Base-by-base conservation (phyloP, 495 filamentous ascomycete genomes). In the Daldinia vernicosa region DNA sequence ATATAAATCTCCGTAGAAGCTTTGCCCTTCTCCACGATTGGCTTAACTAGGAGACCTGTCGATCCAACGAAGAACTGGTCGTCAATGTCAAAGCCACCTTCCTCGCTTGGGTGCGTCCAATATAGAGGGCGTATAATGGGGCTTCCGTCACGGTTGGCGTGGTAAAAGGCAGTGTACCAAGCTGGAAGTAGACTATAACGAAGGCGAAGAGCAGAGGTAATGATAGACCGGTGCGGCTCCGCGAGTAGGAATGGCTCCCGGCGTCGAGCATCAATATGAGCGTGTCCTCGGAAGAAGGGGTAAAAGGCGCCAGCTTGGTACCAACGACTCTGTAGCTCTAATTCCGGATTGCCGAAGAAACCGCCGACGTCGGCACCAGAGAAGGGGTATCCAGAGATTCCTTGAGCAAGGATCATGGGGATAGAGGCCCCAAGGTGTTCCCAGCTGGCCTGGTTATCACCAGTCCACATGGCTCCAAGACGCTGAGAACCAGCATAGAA, bases 291-390 rank as follows among this genome's bases (percentile, higher is more conserved):
- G 91, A 98, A 97, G 86, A 98, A 99, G 22, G 95, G 95, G 78
- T 98, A 98, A 88, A 97, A 99, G 43, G 93, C 93, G 60, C 95
- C 96, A 40, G 93, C 88, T 79, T 99, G 95, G 79, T 97, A 99
- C 95, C 96, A 99, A 30, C 95, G 89, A 4, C 92, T 92, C 58
- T 95, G 84, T 7, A 99, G 88, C 60, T 98, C 94, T 75, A 93
- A 93, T 66, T 89, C 89, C 0, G 95, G 95, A 80, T 99, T 97
- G 55, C 95, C 93, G 75, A 99, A 99, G 87, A 99, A 99, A 37
- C 95, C 95, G 37, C 95, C 96, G 15, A 99, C 95, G 78, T 99
- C 95, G 22, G 95, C 95, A 35, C 95, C 96, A 7, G 94, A 87
- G 72, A 98, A 98, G 15, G 95, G 95, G 82, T 92, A 98, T 6